Evolutionary conservation across 305 asterid genomes (phyloP).

Genomic region (Fraxinus ornus): DNA sequence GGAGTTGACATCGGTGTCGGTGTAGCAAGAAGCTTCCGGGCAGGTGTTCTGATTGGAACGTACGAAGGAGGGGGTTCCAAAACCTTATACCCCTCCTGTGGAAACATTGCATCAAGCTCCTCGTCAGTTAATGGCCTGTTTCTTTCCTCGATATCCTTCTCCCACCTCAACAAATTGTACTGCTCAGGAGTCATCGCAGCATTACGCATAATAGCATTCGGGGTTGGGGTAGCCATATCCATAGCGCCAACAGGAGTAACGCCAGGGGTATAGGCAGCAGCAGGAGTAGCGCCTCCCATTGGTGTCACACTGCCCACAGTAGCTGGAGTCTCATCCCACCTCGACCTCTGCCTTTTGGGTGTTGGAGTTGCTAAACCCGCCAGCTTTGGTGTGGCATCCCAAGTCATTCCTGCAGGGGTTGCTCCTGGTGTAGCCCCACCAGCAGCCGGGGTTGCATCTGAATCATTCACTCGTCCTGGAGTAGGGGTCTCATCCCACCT

Average conservation of each 20-base stretch:
- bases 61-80: constrained; percentile 86
- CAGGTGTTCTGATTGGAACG: constrained; percentile 96
- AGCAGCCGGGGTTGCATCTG: constrained; percentile 85
- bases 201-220: constrained; percentile 71
- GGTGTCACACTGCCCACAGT: constrained; percentile 96
- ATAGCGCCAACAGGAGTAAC: constrained; percentile 82
- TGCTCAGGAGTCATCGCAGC: constrained; percentile 95
- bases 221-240: constrained; percentile 92
- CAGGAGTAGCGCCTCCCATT: constrained; percentile 71
- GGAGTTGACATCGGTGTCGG: constrained; percentile 93
- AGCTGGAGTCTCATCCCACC: constrained; percentile 99
- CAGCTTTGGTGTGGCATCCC: constrained; percentile 94
- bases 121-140: constrained; percentile 85
- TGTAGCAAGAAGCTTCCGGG: constrained; percentile 92
- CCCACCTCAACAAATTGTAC: constrained; percentile 87
- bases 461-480: constrained; percentile 80
- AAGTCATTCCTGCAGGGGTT: constrained; percentile 94
- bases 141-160: constrained; percentile 89
- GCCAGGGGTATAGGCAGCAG: constrained; percentile 86
- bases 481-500: constrained; percentile 99
- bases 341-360: constrained; percentile 92
- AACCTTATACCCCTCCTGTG: constrained; percentile 85
- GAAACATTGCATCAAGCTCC: constrained; percentile 87
- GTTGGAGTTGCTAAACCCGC: constrained; percentile 88
- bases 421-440: constrained; percentile 94